A percentile compares a stretch with the other conserved stretches of the same genome.
Conservation (phyloP, 1,284 basidiomycete genomes). For the Clitocybe nebularis region DNA sequence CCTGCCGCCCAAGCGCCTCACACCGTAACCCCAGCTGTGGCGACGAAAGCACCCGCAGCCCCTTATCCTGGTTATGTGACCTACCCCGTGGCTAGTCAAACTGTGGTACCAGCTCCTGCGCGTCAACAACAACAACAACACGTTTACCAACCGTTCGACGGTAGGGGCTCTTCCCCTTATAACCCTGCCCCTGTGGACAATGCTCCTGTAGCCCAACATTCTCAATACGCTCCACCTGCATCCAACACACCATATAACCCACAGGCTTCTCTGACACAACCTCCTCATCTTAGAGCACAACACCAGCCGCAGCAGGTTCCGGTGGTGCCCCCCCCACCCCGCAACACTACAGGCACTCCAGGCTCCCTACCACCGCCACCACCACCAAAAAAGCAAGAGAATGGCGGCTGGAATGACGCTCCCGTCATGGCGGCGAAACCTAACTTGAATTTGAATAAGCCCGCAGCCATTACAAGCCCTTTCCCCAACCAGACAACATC, state of each 20-base stretch:
- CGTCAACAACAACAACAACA: constrained; percentile 4
- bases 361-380: constrained; percentile 30
- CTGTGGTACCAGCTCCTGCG: constrained; percentile 9
- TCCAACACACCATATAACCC: constrained; percentile 18
- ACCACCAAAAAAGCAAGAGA: constrained; percentile 57
- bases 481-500: constrained; percentile 74
- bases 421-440: constrained; percentile 51
- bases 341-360: constrained; percentile 22
- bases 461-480: constrained; percentile 77
- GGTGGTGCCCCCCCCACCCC: constrained; percentile 26
- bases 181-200: constrained; percentile 13
- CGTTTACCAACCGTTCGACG: constrained; percentile 11
- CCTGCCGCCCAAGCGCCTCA: constrained; percentile 19
- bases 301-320: constrained; percentile 20
- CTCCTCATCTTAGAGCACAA: constrained; percentile 35
- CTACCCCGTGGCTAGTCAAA: constrained; percentile 14
- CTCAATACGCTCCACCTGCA: constrained; percentile 16
- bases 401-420: constrained; percentile 91
- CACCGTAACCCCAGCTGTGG: constrained; percentile 13
- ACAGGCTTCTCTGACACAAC: constrained; percentile 27
- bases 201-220: constrained; percentile 13
- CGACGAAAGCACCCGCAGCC: constrained; percentile 14
- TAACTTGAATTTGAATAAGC: constrained; percentile 50
- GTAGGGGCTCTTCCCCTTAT: constrained; percentile 5
- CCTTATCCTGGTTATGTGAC: constrained; percentile 19